Evolutionary conservation across 129 eudicot species (phyloP).

Genomic region (Calendula officinalis): DNA sequence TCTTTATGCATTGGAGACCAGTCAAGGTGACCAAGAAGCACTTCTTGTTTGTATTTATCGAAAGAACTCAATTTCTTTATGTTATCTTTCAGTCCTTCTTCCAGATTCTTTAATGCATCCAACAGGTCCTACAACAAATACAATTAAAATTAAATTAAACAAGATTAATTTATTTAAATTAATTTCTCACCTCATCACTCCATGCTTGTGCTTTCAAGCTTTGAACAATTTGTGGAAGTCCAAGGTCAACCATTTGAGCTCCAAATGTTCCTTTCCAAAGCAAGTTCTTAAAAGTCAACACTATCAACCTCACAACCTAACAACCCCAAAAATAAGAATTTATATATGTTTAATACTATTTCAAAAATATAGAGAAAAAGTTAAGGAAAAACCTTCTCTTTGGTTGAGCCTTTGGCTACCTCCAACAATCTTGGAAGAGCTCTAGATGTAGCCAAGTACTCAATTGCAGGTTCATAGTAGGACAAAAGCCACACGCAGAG

Average conservation of each 20-base stretch:
- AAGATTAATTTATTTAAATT: not conserved
- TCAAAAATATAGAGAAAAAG: not conserved
- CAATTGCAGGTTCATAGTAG: conserved; percentile 93
- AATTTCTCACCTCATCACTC: conserved; percentile 72
- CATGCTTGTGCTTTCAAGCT: conserved; percentile 71
- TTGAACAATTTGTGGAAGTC: conserved; percentile 68
- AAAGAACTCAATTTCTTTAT: conserved; percentile 82
- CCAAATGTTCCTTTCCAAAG: conserved; percentile 74
- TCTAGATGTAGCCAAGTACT: conserved; percentile 91
- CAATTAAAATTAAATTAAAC: not conserved
- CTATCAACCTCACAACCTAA: conserved; percentile 86
- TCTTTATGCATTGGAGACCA: conserved; percentile 79
- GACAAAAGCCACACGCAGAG: conserved; percentile 96
- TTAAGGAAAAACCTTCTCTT: conserved; percentile 55
- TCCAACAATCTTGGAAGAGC: conserved; percentile 73
- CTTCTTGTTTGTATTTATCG: conserved; percentile 55
- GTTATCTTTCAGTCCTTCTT: conserved; percentile 79
- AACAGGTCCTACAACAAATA: conserved; percentile 61
- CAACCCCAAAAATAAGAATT: not conserved
- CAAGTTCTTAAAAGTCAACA: conserved; percentile 80
- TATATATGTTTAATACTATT: not conserved
- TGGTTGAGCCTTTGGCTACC: conserved; percentile 86
- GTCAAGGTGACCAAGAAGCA: conserved; percentile 45
- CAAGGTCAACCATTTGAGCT: conserved; percentile 71
- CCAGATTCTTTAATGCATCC: conserved; percentile 94